phyloP scores from a whole-genome alignment of 2,329 filamentous ascomycete genomes.

The Apiospora pterosperma region DNA sequence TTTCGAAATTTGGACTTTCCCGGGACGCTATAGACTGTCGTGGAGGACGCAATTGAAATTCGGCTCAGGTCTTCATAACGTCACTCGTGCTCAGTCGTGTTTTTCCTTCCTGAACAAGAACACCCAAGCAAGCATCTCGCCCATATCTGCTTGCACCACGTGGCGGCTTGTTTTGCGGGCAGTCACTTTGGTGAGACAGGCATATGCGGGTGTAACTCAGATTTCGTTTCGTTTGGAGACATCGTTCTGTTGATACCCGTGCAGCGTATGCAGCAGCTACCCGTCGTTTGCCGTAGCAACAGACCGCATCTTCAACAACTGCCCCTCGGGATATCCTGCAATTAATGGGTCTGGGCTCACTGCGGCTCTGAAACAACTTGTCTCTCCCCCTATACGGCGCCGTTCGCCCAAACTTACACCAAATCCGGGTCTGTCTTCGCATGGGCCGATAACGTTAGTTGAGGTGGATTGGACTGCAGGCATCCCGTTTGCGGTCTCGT shows the following conservation, averaged over 20 bases:
- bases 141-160: neutral
- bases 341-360: neutral
- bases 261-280: neutral
- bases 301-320: neutral
- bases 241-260: conserved; percentile 1
- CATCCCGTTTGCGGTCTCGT: neutral
- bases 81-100: neutral
- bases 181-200: neutral
- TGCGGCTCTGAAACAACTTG: neutral
- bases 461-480: neutral
- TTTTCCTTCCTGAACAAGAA: neutral
- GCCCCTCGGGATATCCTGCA: neutral
- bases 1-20: neutral
- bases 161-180: neutral
- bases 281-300: neutral
- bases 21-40: neutral
- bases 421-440: neutral
- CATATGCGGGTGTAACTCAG: neutral
- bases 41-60: neutral
- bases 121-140: neutral
- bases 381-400: neutral
- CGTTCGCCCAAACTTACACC: neutral
- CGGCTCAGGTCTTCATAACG: neutral
- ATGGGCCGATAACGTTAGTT: neutral
- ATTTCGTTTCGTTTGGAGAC: conserved; percentile 2